phyloP scores from a whole-genome alignment of 2,329 filamentous ascomycete species.

The Exophiala sideris region DNA sequence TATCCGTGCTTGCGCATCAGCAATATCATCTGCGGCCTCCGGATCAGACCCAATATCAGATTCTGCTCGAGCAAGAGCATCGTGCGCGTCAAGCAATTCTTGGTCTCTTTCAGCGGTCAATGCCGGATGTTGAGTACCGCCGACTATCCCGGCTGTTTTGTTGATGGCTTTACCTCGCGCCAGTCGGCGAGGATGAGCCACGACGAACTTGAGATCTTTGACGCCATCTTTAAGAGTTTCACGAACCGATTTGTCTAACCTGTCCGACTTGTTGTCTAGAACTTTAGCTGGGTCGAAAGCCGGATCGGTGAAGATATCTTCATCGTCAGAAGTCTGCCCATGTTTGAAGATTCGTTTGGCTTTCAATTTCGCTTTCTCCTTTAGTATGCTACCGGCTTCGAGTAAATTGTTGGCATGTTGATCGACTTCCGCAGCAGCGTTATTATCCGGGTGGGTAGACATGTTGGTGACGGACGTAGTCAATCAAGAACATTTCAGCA shows the following conservation, averaged over 20 bases:
- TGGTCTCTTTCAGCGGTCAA: slow-evolving; percentile 28
- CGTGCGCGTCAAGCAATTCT: slow-evolving; percentile 35
- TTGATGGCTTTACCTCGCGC: slow-evolving; percentile 33
- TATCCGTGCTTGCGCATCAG: slow-evolving; percentile 27
- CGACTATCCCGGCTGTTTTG: slow-evolving; percentile 32
- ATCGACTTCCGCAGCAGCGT: slow-evolving; percentile 4
- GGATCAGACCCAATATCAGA: slow-evolving; percentile 15
- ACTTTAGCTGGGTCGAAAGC: slow-evolving; percentile 35
- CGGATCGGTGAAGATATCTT: slow-evolving; percentile 28
- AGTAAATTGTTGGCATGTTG: slow-evolving; percentile 12
- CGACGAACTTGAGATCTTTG: slow-evolving; percentile 19
- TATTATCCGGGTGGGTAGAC: neutral
- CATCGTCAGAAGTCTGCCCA: slow-evolving; percentile 1
- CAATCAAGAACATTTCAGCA: neutral
- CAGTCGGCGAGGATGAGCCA: slow-evolving; percentile 34
- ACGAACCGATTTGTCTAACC: slow-evolving; percentile 19
- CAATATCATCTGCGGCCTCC: slow-evolving; percentile 16
- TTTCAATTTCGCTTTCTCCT: slow-evolving; percentile 18
- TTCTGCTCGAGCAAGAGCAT: slow-evolving; percentile 28
- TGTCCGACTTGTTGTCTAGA: slow-evolving; percentile 23
- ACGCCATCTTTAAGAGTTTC: slow-evolving; percentile 25
- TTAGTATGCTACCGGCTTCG: slow-evolving; percentile 9
- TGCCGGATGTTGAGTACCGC: slow-evolving; percentile 36
- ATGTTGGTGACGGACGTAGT: neutral
- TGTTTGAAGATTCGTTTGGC: slow-evolving; percentile 11